Evolutionary conservation across 768 basidiomycete genomes (phyloP).

Genomic region (Hemileccinum impolitum): DNA sequence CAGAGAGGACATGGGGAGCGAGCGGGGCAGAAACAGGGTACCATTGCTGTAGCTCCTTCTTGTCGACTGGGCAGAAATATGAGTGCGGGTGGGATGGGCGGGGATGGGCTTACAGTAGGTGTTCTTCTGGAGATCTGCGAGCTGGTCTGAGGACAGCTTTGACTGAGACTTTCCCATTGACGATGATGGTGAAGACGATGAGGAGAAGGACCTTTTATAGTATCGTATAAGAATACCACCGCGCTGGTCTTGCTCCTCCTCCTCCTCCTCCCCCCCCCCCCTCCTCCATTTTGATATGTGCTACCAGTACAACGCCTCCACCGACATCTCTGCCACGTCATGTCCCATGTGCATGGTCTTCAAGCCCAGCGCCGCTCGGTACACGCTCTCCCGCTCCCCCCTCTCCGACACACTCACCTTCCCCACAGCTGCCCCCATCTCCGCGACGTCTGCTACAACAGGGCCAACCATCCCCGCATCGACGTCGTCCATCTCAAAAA

Average conservation of each 20-base stretch:
- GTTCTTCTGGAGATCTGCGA: constrained; percentile 93
- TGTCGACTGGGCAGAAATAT: constrained; percentile 66
- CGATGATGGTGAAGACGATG: constrained; percentile 25
- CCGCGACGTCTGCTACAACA: constrained; percentile 73
- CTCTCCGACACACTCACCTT: constrained; percentile 17
- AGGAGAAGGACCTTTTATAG: constrained; percentile 29
- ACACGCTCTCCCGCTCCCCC: constrained; percentile 13
- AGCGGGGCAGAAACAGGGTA: constrained; percentile 28
- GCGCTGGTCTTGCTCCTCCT: constrained; percentile 11
- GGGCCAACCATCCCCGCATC: constrained; percentile 66
- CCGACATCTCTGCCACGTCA: constrained; percentile 59
- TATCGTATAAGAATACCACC: constrained; percentile 30
- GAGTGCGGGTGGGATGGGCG: constrained; percentile 14
- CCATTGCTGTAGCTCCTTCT: constrained; percentile 97
- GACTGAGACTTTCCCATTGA: constrained; percentile 97
- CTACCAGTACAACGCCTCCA: constrained; percentile 62
- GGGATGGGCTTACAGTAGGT: constrained; percentile 77
- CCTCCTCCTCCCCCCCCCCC: constrained; percentile 25
- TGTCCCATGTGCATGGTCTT: constrained; percentile 89
- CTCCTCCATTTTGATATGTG: no score
- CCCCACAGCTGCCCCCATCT: constrained; percentile 68
- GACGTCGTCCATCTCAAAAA: constrained; percentile 81
- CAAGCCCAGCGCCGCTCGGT: constrained; percentile 58
- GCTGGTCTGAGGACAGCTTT: constrained; percentile 91
- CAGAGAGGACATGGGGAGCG: constrained; percentile 3